Evolutionary conservation across 164 flowering plant genomes (phyloP).

Genomic region (Vitis labrusca): DNA sequence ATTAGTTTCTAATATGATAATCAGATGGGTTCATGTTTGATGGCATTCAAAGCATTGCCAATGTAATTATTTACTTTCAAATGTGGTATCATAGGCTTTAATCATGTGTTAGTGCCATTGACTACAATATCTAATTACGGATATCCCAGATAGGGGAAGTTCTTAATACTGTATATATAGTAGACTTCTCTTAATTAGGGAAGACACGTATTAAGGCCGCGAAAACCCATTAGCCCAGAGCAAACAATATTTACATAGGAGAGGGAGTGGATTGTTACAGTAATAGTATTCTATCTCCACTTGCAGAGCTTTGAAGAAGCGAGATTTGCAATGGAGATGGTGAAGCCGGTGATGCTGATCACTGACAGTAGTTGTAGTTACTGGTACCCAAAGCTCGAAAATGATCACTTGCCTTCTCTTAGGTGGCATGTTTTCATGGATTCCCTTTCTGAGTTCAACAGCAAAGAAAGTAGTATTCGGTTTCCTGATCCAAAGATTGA

Average conservation of each 20-base stretch:
- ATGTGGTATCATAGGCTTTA: no score
- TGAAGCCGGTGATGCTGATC: constrained; percentile 66
- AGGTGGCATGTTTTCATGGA: constrained; percentile 58
- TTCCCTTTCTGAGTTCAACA: constrained; percentile 20
- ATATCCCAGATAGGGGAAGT: no score
- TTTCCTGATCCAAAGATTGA: background rate
- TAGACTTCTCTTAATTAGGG: no score
- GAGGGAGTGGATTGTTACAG: no score
- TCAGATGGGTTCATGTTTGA: background rate
- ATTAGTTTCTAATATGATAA: background rate
- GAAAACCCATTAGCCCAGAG: no score
- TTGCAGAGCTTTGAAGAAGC: constrained; percentile 76
- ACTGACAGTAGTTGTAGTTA: constrained; percentile 46
- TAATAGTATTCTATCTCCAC: background rate
- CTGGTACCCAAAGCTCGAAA: constrained; percentile 47
- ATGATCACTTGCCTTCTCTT: constrained; percentile 29
- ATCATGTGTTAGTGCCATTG: no score
- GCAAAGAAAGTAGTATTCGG: constrained; percentile 25
- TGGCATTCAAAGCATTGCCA: no score
- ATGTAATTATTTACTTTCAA: no score
- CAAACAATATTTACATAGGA: no score
- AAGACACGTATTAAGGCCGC: no score
- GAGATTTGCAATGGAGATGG: constrained; percentile 49
- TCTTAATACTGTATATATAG: no score
- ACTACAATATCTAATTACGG: no score